phyloP scores from a whole-genome alignment of 176 grass and related monocot species.

The Oryza rufipogon region DNA sequence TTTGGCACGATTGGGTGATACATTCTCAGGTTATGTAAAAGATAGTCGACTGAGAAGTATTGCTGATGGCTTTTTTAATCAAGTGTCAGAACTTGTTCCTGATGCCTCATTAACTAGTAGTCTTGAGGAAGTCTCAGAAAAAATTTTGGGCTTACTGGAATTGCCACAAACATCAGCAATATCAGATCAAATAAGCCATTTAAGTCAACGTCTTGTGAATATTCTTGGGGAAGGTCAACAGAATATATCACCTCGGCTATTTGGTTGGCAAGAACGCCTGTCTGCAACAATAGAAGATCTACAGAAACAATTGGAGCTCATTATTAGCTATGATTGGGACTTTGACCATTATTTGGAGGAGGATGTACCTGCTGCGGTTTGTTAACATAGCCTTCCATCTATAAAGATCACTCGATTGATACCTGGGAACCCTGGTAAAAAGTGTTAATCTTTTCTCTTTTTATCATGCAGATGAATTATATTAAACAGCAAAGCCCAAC shows the following conservation, averaged over 20 bases:
- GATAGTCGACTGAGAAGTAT: slow-evolving; percentile 66
- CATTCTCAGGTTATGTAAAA: slow-evolving; percentile 77
- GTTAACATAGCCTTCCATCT: slow-evolving; percentile 51
- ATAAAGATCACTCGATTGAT: slow-evolving; percentile 12
- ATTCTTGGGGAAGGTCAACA: slow-evolving; percentile 79
- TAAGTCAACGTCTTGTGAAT: slow-evolving; percentile 83
- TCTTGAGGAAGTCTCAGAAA: slow-evolving; percentile 76
- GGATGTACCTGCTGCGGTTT: slow-evolving; percentile 87
- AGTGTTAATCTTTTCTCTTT: slow-evolving; percentile 20
- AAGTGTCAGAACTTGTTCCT: slow-evolving; percentile 75
- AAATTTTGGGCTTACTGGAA: slow-evolving; percentile 64
- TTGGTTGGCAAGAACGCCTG: slow-evolving; percentile 88
- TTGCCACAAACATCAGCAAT: slow-evolving; percentile 73
- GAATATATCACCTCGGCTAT: slow-evolving; percentile 79
- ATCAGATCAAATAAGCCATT: slow-evolving; percentile 75
- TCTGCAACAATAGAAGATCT: slow-evolving; percentile 83
- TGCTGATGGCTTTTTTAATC: slow-evolving; percentile 73
- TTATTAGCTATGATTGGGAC: slow-evolving; percentile 91
- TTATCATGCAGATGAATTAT: slow-evolving; percentile 74
- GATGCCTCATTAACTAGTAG: slow-evolving; percentile 59
- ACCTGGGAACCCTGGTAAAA: slow-evolving; percentile 23
- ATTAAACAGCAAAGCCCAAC: slow-evolving; percentile 68
- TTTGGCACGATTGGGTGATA: slow-evolving; percentile 70
- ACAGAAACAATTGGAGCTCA: slow-evolving; percentile 83
- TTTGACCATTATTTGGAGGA: slow-evolving; percentile 96